Conservation (phyloP, 371 early-diverging fungal genomes). For the Circinella minor region DNA sequence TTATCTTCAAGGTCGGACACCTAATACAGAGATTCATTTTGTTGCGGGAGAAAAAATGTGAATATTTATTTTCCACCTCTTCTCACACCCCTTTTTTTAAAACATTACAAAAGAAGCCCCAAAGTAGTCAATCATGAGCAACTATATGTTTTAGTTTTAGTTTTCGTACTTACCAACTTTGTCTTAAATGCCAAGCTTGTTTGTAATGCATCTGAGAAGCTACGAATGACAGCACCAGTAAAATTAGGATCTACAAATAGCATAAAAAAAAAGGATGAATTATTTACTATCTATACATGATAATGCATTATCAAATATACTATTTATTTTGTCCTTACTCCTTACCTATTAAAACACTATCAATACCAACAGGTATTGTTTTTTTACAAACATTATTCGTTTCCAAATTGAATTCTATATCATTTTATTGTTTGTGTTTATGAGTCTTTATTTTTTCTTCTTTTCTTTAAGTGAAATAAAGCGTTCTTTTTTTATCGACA, state of each 20-base stretch:
- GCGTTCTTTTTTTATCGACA: no score
- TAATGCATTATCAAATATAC: background rate
- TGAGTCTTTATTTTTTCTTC: background rate
- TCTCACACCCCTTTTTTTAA: conserved; percentile 4
- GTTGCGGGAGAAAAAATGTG: conserved; percentile 16
- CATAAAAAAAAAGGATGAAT: background rate
- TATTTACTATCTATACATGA: no score
- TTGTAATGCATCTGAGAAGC: conserved; percentile 60
- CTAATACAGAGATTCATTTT: conserved; percentile 26
- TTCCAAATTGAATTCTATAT: conserved; percentile 28
- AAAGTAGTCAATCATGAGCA: background rate
- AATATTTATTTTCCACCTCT: background rate
- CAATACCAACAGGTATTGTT: conserved; percentile 29
- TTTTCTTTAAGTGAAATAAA: background rate
- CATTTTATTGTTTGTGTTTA: background rate
- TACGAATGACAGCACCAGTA: conserved; percentile 49
- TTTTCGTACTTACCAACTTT: conserved; percentile 46
- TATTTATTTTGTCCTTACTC: background rate
- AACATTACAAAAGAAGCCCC: no score
- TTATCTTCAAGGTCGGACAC: conserved; percentile 65
- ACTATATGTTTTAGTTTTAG: conserved; percentile 23
- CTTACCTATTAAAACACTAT: conserved; percentile 49
- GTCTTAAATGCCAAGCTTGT: conserved; percentile 60
- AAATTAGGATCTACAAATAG: conserved; percentile 43
- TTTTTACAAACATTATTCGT: conserved; percentile 30